Base-by-base conservation (phyloP, 2,329 filamentous ascomycete genomes). In the Colletotrichum karsti region DNA sequence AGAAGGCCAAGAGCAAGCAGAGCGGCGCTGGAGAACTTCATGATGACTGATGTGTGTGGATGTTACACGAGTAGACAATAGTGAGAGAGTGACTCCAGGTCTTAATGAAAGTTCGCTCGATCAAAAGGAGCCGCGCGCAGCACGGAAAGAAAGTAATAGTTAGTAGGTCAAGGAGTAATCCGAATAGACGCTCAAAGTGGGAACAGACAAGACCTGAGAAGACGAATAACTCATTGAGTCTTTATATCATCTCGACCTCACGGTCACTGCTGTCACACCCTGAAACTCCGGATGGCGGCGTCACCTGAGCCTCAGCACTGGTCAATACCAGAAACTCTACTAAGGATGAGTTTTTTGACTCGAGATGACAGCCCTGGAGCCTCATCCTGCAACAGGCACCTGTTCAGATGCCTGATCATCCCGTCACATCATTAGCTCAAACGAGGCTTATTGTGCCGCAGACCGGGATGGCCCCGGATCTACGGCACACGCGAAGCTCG, bases 331-430 rank as follows among this genome's bases (percentile, higher is more conserved):
- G 20, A 22, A 51, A 37, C 44, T 22, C 30, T 39, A 41, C 37
- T 48, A 20, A 33, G 53, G 60, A 65, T 51, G 60, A 59, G 3
- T 54, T 48, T 46, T 48, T 46, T 48, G 60, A 68, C 60, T 58
- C 60, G 46, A 54, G 61, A 68, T 68, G 65, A 65, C 65, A 68
- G 61, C 61, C 53, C 54, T 22, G 44, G 35, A 39, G 53, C 28
- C 53, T 48, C 53, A 41, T 41, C 8, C 37, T 59, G 60, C 44
- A 58, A 54, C 53, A 39, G n/a, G 42, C 33, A 53, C 37, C 48
- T 46, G 65, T 65, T 68, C 53, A 64, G 65, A 65, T 68, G 54
- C 65, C 54, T 68, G 60, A 54, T 65, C 46, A 53, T 68, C 53
- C 65, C 60, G 60, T 68, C 65, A 65, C 30, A 65, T 54, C 60